Evolutionary conservation across 2,329 filamentous ascomycete genomes (phyloP).

Genomic region (Paracoccidioides brasiliensis): DNA sequence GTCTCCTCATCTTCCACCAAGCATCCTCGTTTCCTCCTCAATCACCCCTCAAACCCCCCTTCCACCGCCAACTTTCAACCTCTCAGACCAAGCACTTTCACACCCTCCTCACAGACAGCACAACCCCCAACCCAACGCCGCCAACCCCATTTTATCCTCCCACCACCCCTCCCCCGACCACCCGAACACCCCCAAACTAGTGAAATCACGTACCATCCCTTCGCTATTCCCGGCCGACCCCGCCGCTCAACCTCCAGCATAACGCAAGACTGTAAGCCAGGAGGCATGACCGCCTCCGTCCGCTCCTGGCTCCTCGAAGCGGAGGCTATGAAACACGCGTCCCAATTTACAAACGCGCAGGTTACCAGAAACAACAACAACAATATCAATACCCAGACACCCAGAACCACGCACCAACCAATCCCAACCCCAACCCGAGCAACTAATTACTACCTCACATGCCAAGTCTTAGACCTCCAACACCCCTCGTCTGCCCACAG

Average conservation of each 20-base stretch:
- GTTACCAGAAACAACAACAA: not conserved
- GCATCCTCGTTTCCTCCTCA: constrained; percentile 3
- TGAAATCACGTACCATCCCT: constrained; percentile 11
- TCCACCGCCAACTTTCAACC: not conserved
- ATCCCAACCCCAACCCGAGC: not conserved
- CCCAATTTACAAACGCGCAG: constrained; percentile 1
- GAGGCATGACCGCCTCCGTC: constrained; percentile 29
- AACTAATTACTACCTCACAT: constrained; percentile 3
- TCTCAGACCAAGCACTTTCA: not conserved
- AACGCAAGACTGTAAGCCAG: constrained; percentile 19
- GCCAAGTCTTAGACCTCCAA: not conserved
- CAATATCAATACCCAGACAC: not conserved
- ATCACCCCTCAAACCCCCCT: not conserved
- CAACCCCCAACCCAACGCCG: constrained; percentile 9
- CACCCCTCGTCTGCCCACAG: not conserved
- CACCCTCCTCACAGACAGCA: too few relatives aligned
- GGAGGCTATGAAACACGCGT: constrained; percentile 16
- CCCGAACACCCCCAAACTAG: constrained; percentile 10
- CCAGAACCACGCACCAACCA: not conserved
- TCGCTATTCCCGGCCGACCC: constrained; percentile 20
- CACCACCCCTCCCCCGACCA: constrained; percentile 23
- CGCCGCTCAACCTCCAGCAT: constrained; percentile 14
- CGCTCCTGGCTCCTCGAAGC: constrained; percentile 31
- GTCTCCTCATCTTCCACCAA: constrained; percentile 1
- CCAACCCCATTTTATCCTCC: constrained; percentile 27